phyloP scores from a whole-genome alignment of 1,284 basidiomycete genomes.

The Vanrija pseudolonga region DNA sequence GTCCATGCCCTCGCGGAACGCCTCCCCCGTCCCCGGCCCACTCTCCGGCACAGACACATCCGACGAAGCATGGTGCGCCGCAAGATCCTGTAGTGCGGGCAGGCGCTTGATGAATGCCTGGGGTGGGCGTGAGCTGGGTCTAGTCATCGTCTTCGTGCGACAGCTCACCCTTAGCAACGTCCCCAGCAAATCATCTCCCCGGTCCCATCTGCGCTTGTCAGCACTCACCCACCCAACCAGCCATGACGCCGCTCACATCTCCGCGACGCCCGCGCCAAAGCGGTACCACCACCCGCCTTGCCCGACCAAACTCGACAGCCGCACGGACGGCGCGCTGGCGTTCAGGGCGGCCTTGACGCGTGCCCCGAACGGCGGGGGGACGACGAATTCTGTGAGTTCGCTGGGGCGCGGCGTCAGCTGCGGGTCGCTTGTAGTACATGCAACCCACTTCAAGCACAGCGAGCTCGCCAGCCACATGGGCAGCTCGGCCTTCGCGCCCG shows the following conservation, averaged over 20 bases:
- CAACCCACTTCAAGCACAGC: slow-evolving; percentile 70
- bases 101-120: slow-evolving; percentile 77
- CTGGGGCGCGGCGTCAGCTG: slow-evolving; percentile 51
- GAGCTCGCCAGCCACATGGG: slow-evolving; percentile 84
- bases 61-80: slow-evolving; percentile 74
- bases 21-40: slow-evolving; percentile 55
- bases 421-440: background rate
- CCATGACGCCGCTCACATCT: slow-evolving; percentile 3
- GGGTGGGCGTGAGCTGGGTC: background rate
- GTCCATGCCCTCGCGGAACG: slow-evolving; percentile 82
- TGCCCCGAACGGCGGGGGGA: slow-evolving; percentile 68
- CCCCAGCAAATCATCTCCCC: slow-evolving; percentile 42
- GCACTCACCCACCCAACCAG: too few species aligned
- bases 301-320: slow-evolving; percentile 72
- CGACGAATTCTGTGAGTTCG: slow-evolving; percentile 78
- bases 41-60: slow-evolving; percentile 49
- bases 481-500: slow-evolving; percentile 67
- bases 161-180: slow-evolving; percentile 62
- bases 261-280: slow-evolving; percentile 75
- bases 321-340: slow-evolving; percentile 75
- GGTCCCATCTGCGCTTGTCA: slow-evolving; percentile 15
- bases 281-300: slow-evolving; percentile 85
- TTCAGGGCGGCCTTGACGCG: slow-evolving; percentile 78
- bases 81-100: slow-evolving; percentile 78
- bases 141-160: background rate